Evolutionary conservation across 192 early-diverging fungal species (phyloP).

Genomic region (Podila verticillata): DNA sequence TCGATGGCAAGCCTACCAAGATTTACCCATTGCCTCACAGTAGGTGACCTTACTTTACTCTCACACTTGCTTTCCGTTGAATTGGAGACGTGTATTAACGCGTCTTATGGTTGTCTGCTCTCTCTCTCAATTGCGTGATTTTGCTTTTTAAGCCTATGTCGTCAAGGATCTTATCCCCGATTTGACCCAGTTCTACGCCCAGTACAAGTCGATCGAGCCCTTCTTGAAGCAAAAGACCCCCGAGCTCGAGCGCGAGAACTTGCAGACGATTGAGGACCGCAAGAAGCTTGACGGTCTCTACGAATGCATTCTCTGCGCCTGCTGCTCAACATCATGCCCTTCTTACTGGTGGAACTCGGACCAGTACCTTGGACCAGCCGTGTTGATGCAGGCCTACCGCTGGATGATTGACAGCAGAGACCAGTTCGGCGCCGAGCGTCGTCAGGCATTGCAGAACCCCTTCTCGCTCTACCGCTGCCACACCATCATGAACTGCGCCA

Average conservation of each 20-base stretch:
- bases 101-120: background rate
- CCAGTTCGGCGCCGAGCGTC: slow-evolving; percentile 87
- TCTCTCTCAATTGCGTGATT: background rate
- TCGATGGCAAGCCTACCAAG: slow-evolving; percentile 74
- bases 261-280: slow-evolving; percentile 93
- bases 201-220: slow-evolving; percentile 97
- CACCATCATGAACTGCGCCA: slow-evolving; percentile 98
- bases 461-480: slow-evolving; percentile 99
- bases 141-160: slow-evolving; percentile 80
- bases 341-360: too few relatives aligned
- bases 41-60: slow-evolving; percentile 38
- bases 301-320: too few relatives aligned
- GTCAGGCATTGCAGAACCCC: slow-evolving; percentile 88
- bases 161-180: slow-evolving; percentile 98
- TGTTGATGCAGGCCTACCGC: slow-evolving; percentile 97
- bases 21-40: slow-evolving; percentile 98
- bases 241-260: slow-evolving; percentile 82
- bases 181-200: slow-evolving; percentile 96
- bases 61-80: background rate
- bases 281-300: slow-evolving; percentile 96
- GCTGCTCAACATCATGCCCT: too few relatives aligned
- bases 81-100: background rate
- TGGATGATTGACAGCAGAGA: slow-evolving; percentile 99
- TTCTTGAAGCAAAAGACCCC: slow-evolving; percentile 91
- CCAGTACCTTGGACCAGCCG: slow-evolving; percentile 94